Conservation (phyloP, 2,329 filamentous ascomycete genomes). For the Aspergillus costaricaensis region DNA sequence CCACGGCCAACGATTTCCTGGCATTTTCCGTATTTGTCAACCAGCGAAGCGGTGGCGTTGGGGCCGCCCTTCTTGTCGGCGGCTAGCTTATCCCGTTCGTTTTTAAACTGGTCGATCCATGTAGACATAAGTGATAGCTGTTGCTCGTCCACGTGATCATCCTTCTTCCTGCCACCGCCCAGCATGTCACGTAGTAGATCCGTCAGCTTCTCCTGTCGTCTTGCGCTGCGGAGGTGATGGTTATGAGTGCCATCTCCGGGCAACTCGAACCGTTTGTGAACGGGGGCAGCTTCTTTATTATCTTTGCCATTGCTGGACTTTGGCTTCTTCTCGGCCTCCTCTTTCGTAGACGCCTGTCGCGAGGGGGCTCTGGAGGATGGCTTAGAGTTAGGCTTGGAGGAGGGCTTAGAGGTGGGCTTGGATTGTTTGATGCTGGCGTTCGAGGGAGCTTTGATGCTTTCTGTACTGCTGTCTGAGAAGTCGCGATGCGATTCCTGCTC, state of each 20-base stretch:
- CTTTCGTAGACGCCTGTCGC: conserved; percentile 38
- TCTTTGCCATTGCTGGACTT: conserved; percentile 34
- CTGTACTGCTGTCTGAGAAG: conserved; percentile 41
- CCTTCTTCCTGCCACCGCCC: conserved; percentile 76
- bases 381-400: conserved; percentile 28
- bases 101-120: conserved; percentile 92
- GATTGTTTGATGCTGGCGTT: conserved; percentile 36
- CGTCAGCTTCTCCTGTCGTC: conserved; percentile 89
- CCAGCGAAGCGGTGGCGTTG: conserved; percentile 74
- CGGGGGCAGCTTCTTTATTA: conserved; percentile 35
- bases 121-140: conserved; percentile 90
- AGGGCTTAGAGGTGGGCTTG: conserved; percentile 23
- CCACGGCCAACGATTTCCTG: conserved; percentile 95
- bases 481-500: conserved; percentile 37
- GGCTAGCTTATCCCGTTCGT: conserved; percentile 75
- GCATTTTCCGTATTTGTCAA: conserved; percentile 98
- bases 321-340: conserved; percentile 30
- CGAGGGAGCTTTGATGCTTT: conserved; percentile 34
- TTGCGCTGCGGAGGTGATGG: conserved; percentile 85
- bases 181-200: conserved; percentile 88
- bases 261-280: conserved; percentile 57
- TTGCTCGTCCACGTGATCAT: conserved; percentile 61
- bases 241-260: conserved; percentile 72
- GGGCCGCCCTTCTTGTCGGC: conserved; percentile 75
- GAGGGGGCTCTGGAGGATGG: conserved; percentile 36